These are phyloP conservation scores for Leccinum boreale DNA, from an alignment of 768 basidiomycete species.

Conservation along the genomic window DNA sequence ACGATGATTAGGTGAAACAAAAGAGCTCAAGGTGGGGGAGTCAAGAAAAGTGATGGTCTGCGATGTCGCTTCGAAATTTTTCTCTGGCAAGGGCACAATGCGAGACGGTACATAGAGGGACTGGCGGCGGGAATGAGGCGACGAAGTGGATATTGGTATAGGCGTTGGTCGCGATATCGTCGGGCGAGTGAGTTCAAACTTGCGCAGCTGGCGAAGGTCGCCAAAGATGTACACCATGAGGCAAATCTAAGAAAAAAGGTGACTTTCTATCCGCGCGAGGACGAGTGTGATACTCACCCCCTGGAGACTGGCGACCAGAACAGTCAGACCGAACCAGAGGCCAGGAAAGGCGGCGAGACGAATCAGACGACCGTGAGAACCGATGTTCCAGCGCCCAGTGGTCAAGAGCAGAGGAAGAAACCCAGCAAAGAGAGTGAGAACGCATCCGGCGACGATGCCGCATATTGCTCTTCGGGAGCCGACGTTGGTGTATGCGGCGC, in stretches of 20 bases:
- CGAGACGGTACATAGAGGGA: conserved; percentile 10
- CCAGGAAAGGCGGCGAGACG: conserved; percentile 62
- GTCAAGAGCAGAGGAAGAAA: conserved; percentile 53
- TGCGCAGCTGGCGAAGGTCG: conserved; percentile 72
- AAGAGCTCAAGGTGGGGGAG: conserved; percentile 12
- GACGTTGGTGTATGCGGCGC: conserved; percentile 64
- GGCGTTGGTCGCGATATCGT: conserved; percentile 46
- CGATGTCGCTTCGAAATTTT: background rate
- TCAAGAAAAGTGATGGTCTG: conserved; percentile 4
- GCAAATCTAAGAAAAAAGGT: conserved; percentile 40
- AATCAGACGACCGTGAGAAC: conserved; percentile 44
- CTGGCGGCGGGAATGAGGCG: background rate
- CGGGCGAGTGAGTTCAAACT: conserved; percentile 73
- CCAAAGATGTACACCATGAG: conserved; percentile 78
- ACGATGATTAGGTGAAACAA: background rate
- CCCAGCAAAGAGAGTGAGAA: conserved; percentile 46
- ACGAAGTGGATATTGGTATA: conserved; percentile 10
- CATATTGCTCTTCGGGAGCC: conserved; percentile 68
- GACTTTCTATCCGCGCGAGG: background rate
- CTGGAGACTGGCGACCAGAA: conserved; percentile 60
- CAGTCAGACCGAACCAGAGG: conserved; percentile 64
- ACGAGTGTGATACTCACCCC: conserved; percentile 43
- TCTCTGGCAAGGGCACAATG: conserved; percentile 1
- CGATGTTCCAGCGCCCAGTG: conserved; percentile 32
- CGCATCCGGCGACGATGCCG: conserved; percentile 61